Evolutionary conservation across 2,329 filamentous ascomycete species (phyloP), one percentile per base, ranked within the genome.

Genomic region (Tolypocladium endophyticum): DNA sequence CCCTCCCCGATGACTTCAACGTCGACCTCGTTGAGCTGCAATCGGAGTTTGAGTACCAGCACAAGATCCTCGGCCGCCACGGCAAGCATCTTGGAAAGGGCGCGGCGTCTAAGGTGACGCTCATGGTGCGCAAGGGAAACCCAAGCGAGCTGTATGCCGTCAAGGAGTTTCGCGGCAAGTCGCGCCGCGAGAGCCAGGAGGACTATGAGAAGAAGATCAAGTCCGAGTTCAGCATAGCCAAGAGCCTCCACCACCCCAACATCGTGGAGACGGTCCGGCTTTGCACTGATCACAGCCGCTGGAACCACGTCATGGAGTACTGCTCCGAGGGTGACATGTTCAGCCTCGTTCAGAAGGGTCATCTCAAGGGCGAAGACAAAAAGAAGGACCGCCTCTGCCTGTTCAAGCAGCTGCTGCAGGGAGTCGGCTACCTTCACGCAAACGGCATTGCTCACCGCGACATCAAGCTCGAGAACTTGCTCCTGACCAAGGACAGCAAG

Each of bases 261-360:
- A 89, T 96, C 66, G 88, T 96, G 63, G 84, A 90, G 72, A 92
- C 90, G 0, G 76, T 92, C 59, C 84, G 87, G 36, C 79, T 96
- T 7, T 94, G 90, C 75, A 85, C 82, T 18, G 82, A 92, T 65
- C 83, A 86, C 65, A 85, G 84, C 38, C 85, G 87, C 45, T 95
- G 89, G 88, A 92, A 91, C 71, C 90, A 95, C 71, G 90, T 96
- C 59, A 96, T 96, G 92, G 90, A 96, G 71, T 95, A 89, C 71
- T 96, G 92, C 75, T 81, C 84, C 3, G 85, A 90, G 65, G 91
- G 92, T 54, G 92, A 96, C 69, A 77, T 96, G 7, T 93, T 88
- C 71, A 80, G 81, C 62, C 76, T 96, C 16, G 87, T 95, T 45
- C 83, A 87, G 64, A 87, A 87, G 70, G 82, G 83, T 39, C 87